Evolutionary conservation across 2,329 filamentous ascomycete species (phyloP).

Genomic region (Fusarium sarcochroum): DNA sequence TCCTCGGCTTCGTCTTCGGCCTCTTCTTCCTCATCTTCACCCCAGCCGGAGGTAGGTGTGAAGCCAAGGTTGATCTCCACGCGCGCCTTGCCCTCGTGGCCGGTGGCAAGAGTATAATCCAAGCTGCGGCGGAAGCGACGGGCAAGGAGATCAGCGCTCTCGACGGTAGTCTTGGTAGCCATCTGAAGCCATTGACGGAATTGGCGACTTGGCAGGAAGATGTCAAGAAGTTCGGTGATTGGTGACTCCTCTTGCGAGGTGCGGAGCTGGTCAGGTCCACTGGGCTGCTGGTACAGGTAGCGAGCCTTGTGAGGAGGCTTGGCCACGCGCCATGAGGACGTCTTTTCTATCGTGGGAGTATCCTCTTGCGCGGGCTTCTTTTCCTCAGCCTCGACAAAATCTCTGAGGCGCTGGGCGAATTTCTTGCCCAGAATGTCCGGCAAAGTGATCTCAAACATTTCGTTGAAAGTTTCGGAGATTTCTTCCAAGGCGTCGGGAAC

Average conservation of each 20-base stretch:
- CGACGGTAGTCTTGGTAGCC: constrained; percentile 81
- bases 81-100: constrained; percentile 81
- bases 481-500: constrained; percentile 92
- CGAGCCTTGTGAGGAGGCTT: constrained; percentile 95
- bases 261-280: constrained; percentile 54
- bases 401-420: constrained; percentile 79
- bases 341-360: constrained; percentile 70
- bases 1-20: constrained; percentile 54
- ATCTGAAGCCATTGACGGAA: constrained; percentile 93
- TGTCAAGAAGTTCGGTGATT: constrained; percentile 83
- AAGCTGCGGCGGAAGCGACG: constrained; percentile 87
- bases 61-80: constrained; percentile 90
- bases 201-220: constrained; percentile 84
- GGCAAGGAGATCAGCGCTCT: constrained; percentile 82
- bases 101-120: constrained; percentile 94
- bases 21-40: constrained; percentile 71
- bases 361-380: constrained; percentile 60
- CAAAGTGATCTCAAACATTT: constrained; percentile 87
- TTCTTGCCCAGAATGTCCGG: constrained; percentile 83
- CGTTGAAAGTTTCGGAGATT: constrained; percentile 82
- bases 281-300: constrained; percentile 82
- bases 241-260: constrained; percentile 64
- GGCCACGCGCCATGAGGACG: constrained; percentile 79
- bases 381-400: constrained; percentile 79
- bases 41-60: constrained; percentile 89